phyloP scores from a whole-genome alignment of 108 stramenopile genomes.

The Heterococcus sp. region DNA sequence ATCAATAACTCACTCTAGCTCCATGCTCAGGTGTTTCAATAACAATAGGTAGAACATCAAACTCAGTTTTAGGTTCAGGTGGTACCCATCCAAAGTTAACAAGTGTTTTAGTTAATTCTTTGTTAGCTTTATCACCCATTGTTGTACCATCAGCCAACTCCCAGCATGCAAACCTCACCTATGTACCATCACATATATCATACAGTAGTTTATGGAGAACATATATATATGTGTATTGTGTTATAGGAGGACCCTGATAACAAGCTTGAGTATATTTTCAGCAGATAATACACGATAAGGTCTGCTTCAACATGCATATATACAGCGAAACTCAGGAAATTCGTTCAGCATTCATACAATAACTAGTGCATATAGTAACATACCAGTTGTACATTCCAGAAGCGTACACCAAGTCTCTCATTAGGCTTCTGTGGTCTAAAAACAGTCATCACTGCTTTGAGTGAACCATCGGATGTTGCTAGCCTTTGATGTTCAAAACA shows the following conservation, averaged over 20 bases:
- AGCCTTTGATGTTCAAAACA: conserved; percentile 35
- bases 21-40: conserved; percentile 7
- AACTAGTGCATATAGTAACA: background rate
- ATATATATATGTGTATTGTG: too few species aligned
- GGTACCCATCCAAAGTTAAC: conserved; percentile 34
- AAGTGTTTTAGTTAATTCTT: conserved; percentile 18
- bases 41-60: conserved; percentile 53
- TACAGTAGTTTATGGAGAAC: too few species aligned
- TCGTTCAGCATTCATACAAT: background rate
- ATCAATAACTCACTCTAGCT: too few species aligned
- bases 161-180: conserved; percentile 40
- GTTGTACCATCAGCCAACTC: background rate
- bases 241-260: too few species aligned
- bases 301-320: too few species aligned
- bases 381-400: conserved; percentile 50
- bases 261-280: too few species aligned
- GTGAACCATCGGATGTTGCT: conserved; percentile 24
- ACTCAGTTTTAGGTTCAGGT: conserved; percentile 17
- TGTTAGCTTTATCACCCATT: conserved; percentile 50
- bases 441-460: conserved; percentile 45
- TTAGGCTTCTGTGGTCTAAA: conserved; percentile 25
- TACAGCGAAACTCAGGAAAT: background rate
- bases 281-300: too few species aligned
- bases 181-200: background rate
- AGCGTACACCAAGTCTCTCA: conserved; percentile 17